Percentiles rank a stretch among this genome's conserved stretches.
Conservation (phyloP, 305 asterid genomes). For the Petunia hybrid region DNA sequence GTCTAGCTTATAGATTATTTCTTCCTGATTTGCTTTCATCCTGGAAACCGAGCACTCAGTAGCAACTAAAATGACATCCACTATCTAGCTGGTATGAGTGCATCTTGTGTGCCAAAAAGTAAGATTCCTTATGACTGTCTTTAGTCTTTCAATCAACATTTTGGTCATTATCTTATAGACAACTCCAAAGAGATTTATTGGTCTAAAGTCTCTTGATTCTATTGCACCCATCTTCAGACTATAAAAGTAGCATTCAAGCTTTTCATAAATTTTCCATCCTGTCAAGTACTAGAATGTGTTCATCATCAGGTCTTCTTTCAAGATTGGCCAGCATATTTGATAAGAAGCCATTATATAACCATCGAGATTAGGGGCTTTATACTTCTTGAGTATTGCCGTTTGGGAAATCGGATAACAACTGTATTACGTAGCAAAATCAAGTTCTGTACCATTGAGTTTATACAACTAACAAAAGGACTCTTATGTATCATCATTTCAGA, state of each 20-base stretch:
- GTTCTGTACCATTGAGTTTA: neutral
- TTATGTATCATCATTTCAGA: neutral
- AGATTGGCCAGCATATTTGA: neutral
- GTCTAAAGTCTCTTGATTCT: too few relatives aligned
- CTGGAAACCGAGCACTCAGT: too few relatives aligned
- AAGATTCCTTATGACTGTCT: too few relatives aligned
- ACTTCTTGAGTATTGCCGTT: neutral
- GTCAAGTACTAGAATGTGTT: neutral
- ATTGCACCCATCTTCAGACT: neutral
- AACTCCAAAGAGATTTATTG: too few relatives aligned
- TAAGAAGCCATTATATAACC: neutral
- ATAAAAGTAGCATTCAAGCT: neutral
- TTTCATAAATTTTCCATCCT: too few relatives aligned
- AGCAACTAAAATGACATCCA: too few relatives aligned
- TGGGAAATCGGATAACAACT: neutral
- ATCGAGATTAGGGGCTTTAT: neutral
- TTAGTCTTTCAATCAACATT: too few relatives aligned
- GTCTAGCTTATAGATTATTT: too few relatives aligned
- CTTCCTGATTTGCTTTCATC: too few relatives aligned
- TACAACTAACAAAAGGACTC: neutral
- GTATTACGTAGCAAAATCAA: neutral
- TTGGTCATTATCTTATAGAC: too few relatives aligned
- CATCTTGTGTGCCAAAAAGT: too few relatives aligned
- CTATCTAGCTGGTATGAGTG: too few relatives aligned
- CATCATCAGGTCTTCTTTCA: neutral